Conservation (phyloP, 106 monocot genomes). For the Vanilla planifolia region DNA sequence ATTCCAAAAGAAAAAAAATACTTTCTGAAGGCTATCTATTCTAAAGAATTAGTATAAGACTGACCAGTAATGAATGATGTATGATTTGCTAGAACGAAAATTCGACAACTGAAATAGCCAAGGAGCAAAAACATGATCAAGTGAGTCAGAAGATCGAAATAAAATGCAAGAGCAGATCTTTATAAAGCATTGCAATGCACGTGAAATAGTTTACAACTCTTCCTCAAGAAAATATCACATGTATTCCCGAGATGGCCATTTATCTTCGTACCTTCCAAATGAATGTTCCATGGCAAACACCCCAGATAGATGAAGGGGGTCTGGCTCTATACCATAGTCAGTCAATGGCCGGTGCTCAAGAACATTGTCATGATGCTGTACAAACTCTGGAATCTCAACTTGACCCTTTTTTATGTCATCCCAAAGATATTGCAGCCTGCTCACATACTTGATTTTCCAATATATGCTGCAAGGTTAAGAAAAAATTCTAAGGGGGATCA, state of each 20-base stretch:
- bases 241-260: constrained; percentile 6
- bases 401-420: constrained; percentile 76
- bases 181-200: too few relatives aligned
- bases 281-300: constrained; percentile 42
- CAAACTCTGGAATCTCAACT: constrained; percentile 93
- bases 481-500: too few relatives aligned
- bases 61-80: too few relatives aligned
- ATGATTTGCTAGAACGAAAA: too few relatives aligned
- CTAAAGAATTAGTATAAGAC: too few relatives aligned
- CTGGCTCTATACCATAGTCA: constrained; percentile 96
- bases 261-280: constrained; percentile 33
- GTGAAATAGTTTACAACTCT: too few relatives aligned
- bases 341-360: constrained; percentile 88
- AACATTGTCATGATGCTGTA: constrained; percentile 63
- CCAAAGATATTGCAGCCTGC: constrained; percentile 88
- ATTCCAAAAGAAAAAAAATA: too few relatives aligned
- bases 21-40: too few relatives aligned
- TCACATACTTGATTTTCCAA: constrained; percentile 98
- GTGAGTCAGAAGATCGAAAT: too few relatives aligned
- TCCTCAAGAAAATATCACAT: background rate
- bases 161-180: too few relatives aligned
- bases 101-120: too few relatives aligned
- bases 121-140: too few relatives aligned
- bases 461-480: constrained; percentile 56
- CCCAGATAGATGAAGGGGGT: constrained; percentile 61